Base-by-base conservation (phyloP, 192 early-diverging fungal species). In the Backusella circina region DNA sequence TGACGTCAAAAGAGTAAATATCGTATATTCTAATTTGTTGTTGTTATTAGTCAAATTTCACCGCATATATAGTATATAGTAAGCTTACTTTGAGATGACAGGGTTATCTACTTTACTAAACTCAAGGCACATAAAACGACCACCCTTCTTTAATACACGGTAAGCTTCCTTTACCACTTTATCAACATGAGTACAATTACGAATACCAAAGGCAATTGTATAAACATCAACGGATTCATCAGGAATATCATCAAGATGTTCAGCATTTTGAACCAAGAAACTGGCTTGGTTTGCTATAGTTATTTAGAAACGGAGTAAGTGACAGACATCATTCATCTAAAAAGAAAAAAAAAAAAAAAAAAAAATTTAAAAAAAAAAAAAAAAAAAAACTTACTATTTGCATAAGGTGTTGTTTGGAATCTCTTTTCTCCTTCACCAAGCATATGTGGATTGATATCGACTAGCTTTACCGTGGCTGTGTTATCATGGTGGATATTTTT, bases 381-480 rank as follows among this genome's bases (percentile, higher is more conserved):
- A 71, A 39, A 32, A 23, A 36, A 65, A 23, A 21, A 30, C 78
- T 76, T 85, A 88, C 87, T 81, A 36, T 84, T 72, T 31, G 81
- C 79, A 75, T 89, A 87, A 15, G 81, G 80, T 5, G 85, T 85
- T 31, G 75, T 86, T 8, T 84, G 66, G 74, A 95, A 93, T 38
- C 98, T 85, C 74, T 89, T 77, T 78, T 92, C 86, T 32, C 96
- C 97, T 71, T 95, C 95, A 35, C 91, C 88, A 68, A 99, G 86
- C 98, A 99, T 99, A 57, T 94, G 90, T 3, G 95, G 92, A 85
- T 99, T 99, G 68, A 99, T 98, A 76, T 99, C 98, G 9, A 98
- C 89, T 72, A 99, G 87, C 21, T 91, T 94, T 26, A 98, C 98
- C 2, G 87, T 81, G 9, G 93, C 91, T 15, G 83, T 72, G 31